Conservation (phyloP, 2,329 filamentous ascomycete genomes). For the Dothideomycetes sp. region DNA sequence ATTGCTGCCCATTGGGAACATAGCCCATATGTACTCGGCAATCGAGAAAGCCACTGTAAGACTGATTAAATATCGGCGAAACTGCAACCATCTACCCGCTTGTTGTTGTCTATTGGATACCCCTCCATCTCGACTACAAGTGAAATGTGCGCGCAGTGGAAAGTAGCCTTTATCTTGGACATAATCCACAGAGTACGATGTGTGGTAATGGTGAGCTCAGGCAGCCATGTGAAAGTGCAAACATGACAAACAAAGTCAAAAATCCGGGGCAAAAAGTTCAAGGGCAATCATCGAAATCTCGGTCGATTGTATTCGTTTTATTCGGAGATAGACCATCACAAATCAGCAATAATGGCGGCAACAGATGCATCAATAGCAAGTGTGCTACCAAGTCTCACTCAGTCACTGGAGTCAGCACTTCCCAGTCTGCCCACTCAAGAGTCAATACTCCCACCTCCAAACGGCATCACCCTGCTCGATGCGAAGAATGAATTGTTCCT, state of each 20-base stretch:
- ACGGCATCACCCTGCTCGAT: constrained; percentile 90
- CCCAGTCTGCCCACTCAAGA: constrained; percentile 42
- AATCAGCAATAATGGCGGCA: not conserved
- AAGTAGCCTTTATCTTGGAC: too few relatives aligned
- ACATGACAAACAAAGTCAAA: not conserved
- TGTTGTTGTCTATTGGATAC: too few relatives aligned
- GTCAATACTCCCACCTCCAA: constrained; percentile 59
- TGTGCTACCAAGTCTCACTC: constrained; percentile 32
- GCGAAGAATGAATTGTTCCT: constrained; percentile 96
- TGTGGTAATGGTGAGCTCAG: too few relatives aligned
- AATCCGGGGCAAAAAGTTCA: not conserved
- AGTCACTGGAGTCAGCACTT: constrained; percentile 53
- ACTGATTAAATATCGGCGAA: too few relatives aligned
- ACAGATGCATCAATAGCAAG: not conserved
- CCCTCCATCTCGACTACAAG: too few relatives aligned
- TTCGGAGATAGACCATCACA: not conserved
- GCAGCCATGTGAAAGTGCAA: too few relatives aligned
- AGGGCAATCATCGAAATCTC: not conserved
- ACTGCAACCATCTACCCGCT: too few relatives aligned
- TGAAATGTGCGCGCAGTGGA: too few relatives aligned
- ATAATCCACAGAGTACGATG: too few relatives aligned
- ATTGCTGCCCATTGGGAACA: too few relatives aligned
- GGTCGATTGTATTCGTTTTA: not conserved
- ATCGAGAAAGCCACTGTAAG: too few relatives aligned
- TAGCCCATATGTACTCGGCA: too few relatives aligned